Percentiles rank a stretch among this genome's conserved stretches.
Evolutionary conservation across 139 green algal genomes (phyloP).

Genomic region (Chlamydomonas sphaeroides): DNA sequence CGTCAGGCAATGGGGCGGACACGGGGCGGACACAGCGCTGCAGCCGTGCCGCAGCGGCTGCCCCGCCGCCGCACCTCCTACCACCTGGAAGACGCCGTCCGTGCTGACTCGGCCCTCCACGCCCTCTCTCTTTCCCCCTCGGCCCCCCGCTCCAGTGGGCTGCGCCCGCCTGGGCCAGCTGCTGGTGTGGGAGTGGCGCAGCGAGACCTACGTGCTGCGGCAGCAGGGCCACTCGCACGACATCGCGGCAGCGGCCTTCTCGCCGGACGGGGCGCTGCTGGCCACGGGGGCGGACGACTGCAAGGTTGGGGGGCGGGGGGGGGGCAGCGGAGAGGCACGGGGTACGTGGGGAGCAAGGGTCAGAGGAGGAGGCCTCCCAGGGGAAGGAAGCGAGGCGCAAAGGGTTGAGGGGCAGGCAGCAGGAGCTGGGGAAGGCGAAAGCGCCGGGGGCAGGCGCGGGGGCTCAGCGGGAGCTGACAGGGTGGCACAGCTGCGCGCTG

Average conservation of each 20-base stretch:
- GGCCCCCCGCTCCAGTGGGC: slow-evolving; percentile 62
- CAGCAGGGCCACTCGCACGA: slow-evolving; percentile 91
- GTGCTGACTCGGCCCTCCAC: too few species aligned
- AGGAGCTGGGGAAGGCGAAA: too few species aligned
- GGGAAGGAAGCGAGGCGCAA: neutral
- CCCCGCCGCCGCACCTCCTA: too few species aligned
- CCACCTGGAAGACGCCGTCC: too few species aligned
- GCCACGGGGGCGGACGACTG: slow-evolving; percentile 88
- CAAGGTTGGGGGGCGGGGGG: slow-evolving; percentile 63
- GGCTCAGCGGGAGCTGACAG: too few species aligned
- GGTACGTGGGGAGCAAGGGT: neutral
- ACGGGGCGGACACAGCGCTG: too few species aligned
- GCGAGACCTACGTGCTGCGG: slow-evolving; percentile 93
- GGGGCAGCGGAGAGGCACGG: neutral
- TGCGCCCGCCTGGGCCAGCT: slow-evolving; percentile 93
- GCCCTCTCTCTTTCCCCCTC: neutral
- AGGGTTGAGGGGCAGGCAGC: neutral
- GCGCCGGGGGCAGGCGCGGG: too few species aligned
- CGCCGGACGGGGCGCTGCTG: slow-evolving; percentile 84
- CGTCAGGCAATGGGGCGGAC: too few species aligned
- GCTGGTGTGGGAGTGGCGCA: slow-evolving; percentile 98
- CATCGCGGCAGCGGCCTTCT: slow-evolving; percentile 79
- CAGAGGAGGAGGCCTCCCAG: neutral
- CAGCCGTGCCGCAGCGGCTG: too few species aligned
- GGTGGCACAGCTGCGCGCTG: too few species aligned